Percentiles rank a stretch among this genome's conserved stretches.
Conservation (phyloP, 495 filamentous ascomycete genomes). For the Neurospora terricola region DNA sequence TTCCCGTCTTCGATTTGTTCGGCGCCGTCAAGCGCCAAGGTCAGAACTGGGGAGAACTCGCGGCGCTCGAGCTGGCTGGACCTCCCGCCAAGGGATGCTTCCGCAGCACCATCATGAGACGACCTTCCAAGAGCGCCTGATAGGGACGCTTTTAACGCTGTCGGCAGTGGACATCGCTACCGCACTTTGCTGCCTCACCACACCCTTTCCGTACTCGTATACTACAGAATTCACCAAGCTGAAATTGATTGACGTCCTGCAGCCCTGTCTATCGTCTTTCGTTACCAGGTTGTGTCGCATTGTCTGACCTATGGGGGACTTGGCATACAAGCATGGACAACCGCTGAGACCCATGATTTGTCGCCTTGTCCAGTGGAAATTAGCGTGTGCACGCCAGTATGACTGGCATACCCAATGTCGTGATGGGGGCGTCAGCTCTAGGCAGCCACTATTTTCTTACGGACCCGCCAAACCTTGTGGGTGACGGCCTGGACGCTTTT, state of each 20-base stretch:
- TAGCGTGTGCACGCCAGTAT: not conserved
- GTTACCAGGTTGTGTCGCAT: not conserved
- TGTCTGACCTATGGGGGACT: not conserved
- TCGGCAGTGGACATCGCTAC: not conserved
- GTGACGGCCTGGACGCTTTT: not conserved
- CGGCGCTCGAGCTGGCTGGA: conserved; percentile 11
- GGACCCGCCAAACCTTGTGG: not conserved
- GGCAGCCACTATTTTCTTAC: not conserved
- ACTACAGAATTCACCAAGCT: not conserved
- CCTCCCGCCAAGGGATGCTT: conserved; percentile 10
- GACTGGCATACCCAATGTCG: not conserved
- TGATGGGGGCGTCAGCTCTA: not conserved
- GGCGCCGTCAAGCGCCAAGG: conserved; percentile 7
- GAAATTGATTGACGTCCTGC: not conserved
- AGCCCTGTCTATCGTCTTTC: not conserved
- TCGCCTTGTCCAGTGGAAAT: not conserved
- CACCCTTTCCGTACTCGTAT: not conserved
- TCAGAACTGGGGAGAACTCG: conserved; percentile 16
- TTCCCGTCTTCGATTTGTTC: conserved; percentile 14
- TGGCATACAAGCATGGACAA: not conserved
- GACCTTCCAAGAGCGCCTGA: conserved; percentile 4
- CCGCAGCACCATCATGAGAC: conserved; percentile 20
- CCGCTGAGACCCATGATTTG: not conserved
- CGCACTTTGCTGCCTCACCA: not conserved
- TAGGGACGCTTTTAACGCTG: not conserved